These are phyloP conservation scores for Alternaria brassicae DNA, from an alignment of 2,329 filamentous ascomycete genomes.

Conservation along the genomic window DNA sequence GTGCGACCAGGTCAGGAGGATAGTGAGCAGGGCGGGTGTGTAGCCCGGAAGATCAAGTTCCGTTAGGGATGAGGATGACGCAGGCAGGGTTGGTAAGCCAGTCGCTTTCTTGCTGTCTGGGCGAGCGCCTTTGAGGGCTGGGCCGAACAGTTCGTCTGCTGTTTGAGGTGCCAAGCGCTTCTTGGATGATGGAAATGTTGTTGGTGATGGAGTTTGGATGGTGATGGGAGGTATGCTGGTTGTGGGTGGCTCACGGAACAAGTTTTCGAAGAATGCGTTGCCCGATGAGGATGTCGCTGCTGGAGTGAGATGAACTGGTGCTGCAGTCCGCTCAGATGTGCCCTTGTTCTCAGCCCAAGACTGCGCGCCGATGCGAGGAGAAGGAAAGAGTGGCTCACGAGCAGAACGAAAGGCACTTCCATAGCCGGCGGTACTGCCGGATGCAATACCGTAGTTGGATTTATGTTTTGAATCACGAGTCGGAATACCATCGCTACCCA, in stretches of 20 bases:
- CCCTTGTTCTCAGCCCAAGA: not conserved
- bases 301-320: not conserved
- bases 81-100: constrained; percentile 17
- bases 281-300: not conserved
- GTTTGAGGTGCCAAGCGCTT: constrained; percentile 14
- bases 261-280: not conserved
- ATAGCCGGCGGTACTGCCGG: not conserved
- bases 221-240: constrained; percentile 2
- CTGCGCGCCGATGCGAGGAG: constrained; percentile 11
- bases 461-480: not conserved
- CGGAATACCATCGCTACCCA: not conserved
- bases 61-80: constrained; percentile 11
- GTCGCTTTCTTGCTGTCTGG: not conserved
- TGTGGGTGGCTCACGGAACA: not conserved
- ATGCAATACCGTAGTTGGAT: not conserved
- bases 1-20: constrained; percentile 30
- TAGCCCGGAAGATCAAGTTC: constrained; percentile 23
- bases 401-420: not conserved
- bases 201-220: constrained; percentile 13
- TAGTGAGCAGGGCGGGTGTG: constrained; percentile 21
- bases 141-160: not conserved
- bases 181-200: not conserved
- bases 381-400: constrained; percentile 13
- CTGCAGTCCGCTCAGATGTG: not conserved
- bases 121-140: constrained; percentile 4